Evolutionary conservation across 208 protist species (phyloP), one percentile per base, ranked within the genome.

Genomic region (Leishmania arabica): DNA sequence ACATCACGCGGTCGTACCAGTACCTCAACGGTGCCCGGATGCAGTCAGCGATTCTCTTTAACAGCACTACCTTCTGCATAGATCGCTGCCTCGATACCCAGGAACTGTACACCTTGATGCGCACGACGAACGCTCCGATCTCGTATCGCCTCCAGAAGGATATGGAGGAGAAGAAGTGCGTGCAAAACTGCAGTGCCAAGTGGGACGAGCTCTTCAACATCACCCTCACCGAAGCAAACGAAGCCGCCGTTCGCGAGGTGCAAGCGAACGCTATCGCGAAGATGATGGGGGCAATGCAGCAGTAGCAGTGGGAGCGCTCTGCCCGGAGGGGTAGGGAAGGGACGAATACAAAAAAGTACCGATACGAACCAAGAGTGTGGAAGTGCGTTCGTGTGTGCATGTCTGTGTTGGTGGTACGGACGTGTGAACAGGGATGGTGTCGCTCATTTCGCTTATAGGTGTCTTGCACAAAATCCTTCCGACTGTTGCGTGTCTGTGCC

Each of bases 91-190:
- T 95, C 2, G 94, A 97, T 78, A 97, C 92, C 6, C 90, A 95
- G 87, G 94, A 97, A 79, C 84, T 97, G 53, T 97, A 97, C 87
- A 97, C 94, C 27, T 81, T 97, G 45, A 76, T 92, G 54, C 91
- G 94, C 74, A 95, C 94, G 15, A 95, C 86, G 0, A 80, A 97
- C 76, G 94, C 94, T 2, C 94, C 94, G 2, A 93, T 95, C 81
- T 73, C 80, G 19, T 95, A 96, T 84, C 92, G 92, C 11, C 77
- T 93, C 13, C 73, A 97, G 72, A 92, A 92, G 66, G 94, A 96
- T 60, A 75, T 96, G 76, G 90, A 91, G 80, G 94, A 97, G 86
- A 97, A 97, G 84, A 86, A 95, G 77, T 97, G 94, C 82, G 87
- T 92, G 34, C 85, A 88, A 77, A 84, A 93, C 86, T 97, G 94